phyloP scores from a whole-genome alignment of 179 eudicot species.

The Beta macrorhiza region DNA sequence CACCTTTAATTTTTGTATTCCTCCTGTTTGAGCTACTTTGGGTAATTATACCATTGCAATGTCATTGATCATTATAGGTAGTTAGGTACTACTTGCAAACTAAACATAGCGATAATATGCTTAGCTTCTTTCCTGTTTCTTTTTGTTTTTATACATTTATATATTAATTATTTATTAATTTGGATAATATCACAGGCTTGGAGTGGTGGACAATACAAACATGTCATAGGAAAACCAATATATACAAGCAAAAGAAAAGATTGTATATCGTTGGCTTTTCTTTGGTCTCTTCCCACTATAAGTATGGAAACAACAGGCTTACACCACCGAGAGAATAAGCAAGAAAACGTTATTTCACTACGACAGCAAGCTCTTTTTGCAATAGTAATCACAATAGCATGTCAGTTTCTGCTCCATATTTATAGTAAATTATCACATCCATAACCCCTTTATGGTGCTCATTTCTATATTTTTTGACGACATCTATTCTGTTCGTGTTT shows the following conservation, averaged over 20 bases:
- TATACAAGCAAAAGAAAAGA: conserved; percentile 40
- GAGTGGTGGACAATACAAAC: conserved; percentile 70
- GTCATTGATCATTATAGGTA: background rate
- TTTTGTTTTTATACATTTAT: no score
- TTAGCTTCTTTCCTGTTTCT: background rate
- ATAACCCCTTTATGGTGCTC: background rate
- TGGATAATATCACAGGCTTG: conserved; percentile 41
- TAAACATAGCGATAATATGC: background rate
- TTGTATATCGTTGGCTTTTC: conserved; percentile 67
- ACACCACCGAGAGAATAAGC: background rate
- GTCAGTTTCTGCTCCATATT: conserved; percentile 34
- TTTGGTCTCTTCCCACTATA: conserved; percentile 39
- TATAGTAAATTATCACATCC: conserved; percentile 13
- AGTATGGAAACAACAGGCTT: background rate
- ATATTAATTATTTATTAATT: background rate
- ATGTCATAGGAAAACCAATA: conserved; percentile 79
- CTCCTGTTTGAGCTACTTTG: background rate
- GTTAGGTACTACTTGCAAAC: background rate
- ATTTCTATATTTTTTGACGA: no score
- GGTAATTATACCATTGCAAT: conserved; percentile 17
- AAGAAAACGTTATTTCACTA: conserved; percentile 23
- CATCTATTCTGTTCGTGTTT: no score
- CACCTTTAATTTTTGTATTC: background rate
- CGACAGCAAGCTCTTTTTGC: conserved; percentile 38
- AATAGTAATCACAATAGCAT: conserved; percentile 31